Evolutionary conservation across 768 basidiomycete species (phyloP).

Genomic region (Tephrocybe sp.): DNA sequence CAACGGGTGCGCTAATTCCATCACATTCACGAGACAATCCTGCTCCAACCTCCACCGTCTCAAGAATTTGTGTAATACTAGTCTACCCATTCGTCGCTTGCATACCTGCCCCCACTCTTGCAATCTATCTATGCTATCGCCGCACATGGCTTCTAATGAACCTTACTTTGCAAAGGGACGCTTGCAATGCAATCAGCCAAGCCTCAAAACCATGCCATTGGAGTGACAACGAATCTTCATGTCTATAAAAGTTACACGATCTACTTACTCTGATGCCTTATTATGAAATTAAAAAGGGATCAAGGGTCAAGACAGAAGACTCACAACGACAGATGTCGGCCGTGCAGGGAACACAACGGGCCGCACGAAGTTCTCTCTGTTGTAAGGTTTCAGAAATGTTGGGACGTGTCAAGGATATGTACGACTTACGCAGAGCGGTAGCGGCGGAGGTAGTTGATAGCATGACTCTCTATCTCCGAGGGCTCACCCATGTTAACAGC

Average conservation of each 20-base stretch:
- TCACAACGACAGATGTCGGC: constrained; percentile 29
- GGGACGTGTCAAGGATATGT: constrained; percentile 10
- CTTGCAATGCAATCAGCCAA: constrained; percentile 5
- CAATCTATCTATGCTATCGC: constrained; percentile 15
- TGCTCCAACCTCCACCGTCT: constrained; percentile 5
- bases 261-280: constrained; percentile 23
- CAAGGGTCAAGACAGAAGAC: constrained; percentile 20
- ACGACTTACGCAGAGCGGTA: constrained; percentile 83
- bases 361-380: constrained; percentile 65
- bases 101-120: constrained; percentile 9
- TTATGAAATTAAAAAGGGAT: constrained; percentile 7
- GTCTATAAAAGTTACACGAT: constrained; percentile 15
- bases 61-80: constrained; percentile 17
- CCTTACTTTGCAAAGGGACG: neutral
- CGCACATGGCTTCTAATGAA: constrained; percentile 1
- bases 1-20: constrained; percentile 19
- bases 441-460: constrained; percentile 86
- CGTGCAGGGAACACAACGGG: constrained; percentile 66
- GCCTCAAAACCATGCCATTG: neutral
- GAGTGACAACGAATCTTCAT: constrained; percentile 12
- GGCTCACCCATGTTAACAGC: constrained; percentile 74
- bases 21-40: constrained; percentile 6
- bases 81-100: constrained; percentile 14
- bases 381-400: constrained; percentile 13
- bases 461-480: constrained; percentile 80